Conservation (phyloP, 805 yeast species). For the Myxozyma geophila region DNA sequence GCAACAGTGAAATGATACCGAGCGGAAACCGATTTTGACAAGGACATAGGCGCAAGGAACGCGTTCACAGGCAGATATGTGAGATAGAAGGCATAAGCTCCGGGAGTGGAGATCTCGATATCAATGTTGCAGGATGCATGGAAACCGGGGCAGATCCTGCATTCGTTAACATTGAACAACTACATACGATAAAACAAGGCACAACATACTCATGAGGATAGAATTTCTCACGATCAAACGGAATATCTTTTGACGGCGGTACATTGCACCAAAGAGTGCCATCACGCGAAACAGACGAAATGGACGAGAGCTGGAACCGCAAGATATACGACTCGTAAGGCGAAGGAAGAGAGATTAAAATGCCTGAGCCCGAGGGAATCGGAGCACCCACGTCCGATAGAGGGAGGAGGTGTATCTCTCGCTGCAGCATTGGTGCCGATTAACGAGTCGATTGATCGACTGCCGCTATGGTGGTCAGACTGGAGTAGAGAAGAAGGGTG, state of each 20-base stretch:
- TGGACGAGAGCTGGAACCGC: conserved; percentile 71
- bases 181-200: neutral
- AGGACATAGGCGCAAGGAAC: conserved; percentile 36
- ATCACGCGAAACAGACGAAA: conserved; percentile 69
- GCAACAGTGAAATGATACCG: conserved; percentile 74
- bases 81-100: conserved; percentile 76
- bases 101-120: conserved; percentile 69
- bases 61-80: conserved; percentile 52
- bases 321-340: conserved; percentile 51
- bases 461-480: neutral
- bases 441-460: neutral
- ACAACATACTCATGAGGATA: conserved; percentile 50
- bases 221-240: conserved; percentile 63
- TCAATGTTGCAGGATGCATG: conserved; percentile 65
- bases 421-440: conserved; percentile 1
- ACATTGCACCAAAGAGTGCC: conserved; percentile 77
- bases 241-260: conserved; percentile 52
- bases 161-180: neutral
- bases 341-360: conserved; percentile 48
- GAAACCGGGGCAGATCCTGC: conserved; percentile 54
- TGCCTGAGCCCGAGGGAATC: conserved; percentile 44
- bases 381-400: conserved; percentile 39
- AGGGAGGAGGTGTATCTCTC: conserved; percentile 25
- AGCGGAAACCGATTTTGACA: conserved; percentile 53
- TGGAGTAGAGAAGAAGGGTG: neutral